A percentile compares a stretch with the other conserved stretches of the same genome.
Conservation (phyloP, 768 basidiomycete genomes). For the Termitomyces eurrhizus region DNA sequence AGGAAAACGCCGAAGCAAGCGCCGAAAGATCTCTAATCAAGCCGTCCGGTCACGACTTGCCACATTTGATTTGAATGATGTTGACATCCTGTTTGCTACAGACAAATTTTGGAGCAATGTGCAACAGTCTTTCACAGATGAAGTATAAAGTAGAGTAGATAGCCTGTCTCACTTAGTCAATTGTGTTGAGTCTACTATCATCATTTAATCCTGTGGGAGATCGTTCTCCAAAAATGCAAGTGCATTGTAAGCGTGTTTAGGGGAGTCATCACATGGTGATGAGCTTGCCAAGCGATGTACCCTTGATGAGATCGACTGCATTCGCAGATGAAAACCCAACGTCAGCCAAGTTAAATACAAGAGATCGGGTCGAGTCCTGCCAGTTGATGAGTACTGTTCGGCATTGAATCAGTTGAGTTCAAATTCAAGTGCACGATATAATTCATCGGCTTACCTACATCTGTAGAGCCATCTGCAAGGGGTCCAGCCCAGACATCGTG, state of each 20-base stretch:
- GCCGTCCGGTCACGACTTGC: not conserved
- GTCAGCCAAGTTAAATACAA: constrained; percentile 40
- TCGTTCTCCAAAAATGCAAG: no score
- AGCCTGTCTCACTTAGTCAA: no score
- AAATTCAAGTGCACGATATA: not conserved
- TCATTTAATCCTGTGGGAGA: no score
- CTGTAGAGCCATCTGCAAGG: constrained; percentile 43
- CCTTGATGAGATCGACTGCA: constrained; percentile 37
- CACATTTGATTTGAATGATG: not conserved
- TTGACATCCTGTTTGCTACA: constrained; percentile 24
- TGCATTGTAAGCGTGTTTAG: no score
- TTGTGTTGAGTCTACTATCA: no score
- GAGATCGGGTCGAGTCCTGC: constrained; percentile 32
- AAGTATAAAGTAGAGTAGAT: no score
- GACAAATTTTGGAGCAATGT: not conserved
- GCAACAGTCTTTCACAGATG: not conserved
- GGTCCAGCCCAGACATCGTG: constrained; percentile 47
- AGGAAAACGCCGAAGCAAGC: not conserved
- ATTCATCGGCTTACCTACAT: constrained; percentile 29
- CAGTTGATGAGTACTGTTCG: constrained; percentile 41
- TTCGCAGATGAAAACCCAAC: constrained; percentile 38
- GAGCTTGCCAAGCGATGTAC: constrained; percentile 31
- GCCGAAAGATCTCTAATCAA: not conserved
- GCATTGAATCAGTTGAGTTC: not conserved
- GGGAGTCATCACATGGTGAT: constrained; percentile 28